Conservation (phyloP, 768 basidiomycete genomes). For the Leccinum sublutescens region DNA sequence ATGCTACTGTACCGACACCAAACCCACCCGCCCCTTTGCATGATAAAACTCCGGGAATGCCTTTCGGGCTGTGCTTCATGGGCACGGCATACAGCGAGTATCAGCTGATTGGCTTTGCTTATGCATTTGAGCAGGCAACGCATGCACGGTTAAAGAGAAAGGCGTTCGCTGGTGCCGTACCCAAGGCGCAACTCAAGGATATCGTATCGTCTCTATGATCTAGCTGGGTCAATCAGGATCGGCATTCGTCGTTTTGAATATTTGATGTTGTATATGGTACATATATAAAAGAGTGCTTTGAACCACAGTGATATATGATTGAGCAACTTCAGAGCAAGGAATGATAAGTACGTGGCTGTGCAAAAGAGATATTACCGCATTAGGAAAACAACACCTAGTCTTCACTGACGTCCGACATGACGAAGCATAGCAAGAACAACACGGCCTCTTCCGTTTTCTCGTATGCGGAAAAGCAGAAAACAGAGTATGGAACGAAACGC, state of each 20-base stretch:
- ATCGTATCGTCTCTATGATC: conserved; percentile 18
- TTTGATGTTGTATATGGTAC: not conserved
- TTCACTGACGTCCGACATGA: conserved; percentile 45
- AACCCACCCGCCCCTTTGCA: conserved; percentile 37
- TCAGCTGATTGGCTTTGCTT: conserved; percentile 41
- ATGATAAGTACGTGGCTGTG: not conserved
- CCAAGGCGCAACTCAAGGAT: conserved; percentile 48
- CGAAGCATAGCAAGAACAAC: conserved; percentile 89
- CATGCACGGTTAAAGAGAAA: conserved; percentile 44
- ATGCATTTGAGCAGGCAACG: conserved; percentile 57
- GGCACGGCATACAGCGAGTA: conserved; percentile 47
- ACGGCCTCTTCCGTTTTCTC: conserved; percentile 88
- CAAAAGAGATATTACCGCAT: not conserved
- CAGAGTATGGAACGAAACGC: conserved; percentile 76
- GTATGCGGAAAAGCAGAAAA: conserved; percentile 83
- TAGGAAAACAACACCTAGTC: not conserved
- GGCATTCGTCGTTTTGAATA: not conserved
- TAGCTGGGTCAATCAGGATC: not conserved
- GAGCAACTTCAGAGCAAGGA: not conserved
- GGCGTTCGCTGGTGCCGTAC: conserved; percentile 53
- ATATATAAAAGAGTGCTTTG: not conserved
- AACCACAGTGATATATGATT: not conserved
- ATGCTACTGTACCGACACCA: conserved; percentile 27
- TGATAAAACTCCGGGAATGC: conserved; percentile 36
- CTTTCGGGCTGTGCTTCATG: conserved; percentile 43